Percentiles rank a stretch among this genome's conserved stretches.
These are phyloP conservation scores for Talaromyces verruculosus DNA, from an alignment of 2,329 filamentous ascomycete genomes.

Conservation along the genomic window DNA sequence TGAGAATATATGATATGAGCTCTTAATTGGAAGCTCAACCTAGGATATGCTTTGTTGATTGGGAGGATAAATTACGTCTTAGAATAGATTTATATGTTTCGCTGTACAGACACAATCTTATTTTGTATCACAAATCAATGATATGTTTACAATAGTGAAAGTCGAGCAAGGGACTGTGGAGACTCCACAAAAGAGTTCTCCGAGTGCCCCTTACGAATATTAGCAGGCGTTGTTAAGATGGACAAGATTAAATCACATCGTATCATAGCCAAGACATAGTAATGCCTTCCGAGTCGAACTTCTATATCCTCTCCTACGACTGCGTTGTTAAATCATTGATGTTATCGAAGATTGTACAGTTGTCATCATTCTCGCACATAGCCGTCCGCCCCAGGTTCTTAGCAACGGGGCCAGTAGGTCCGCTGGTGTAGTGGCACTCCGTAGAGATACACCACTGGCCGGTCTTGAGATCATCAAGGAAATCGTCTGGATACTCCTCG, in stretches of 20 bases:
- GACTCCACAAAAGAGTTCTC: too few relatives aligned
- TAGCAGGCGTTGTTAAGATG: neutral
- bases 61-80: neutral
- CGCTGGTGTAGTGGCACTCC: constrained; percentile 12
- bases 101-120: too few relatives aligned
- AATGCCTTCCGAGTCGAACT: neutral
- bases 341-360: constrained; percentile 27
- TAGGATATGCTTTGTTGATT: too few relatives aligned
- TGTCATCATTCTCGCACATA: constrained; percentile 4
- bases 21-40: too few relatives aligned
- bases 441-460: constrained; percentile 11
- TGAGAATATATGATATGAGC: neutral
- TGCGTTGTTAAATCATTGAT: neutral
- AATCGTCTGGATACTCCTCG: constrained; percentile 11
- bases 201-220: too few relatives aligned
- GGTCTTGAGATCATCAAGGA: neutral
- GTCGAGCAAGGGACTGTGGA: too few relatives aligned
- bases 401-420: constrained; percentile 12
- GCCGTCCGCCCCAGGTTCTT: constrained; percentile 15
- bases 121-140: too few relatives aligned
- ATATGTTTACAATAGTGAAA: too few relatives aligned
- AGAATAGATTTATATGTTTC: neutral
- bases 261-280: neutral
- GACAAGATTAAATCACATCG: neutral
- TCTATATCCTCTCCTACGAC: neutral